Evolutionary conservation across 2,329 filamentous ascomycete genomes (phyloP).

Genomic region (Fusarium anthophilum): DNA sequence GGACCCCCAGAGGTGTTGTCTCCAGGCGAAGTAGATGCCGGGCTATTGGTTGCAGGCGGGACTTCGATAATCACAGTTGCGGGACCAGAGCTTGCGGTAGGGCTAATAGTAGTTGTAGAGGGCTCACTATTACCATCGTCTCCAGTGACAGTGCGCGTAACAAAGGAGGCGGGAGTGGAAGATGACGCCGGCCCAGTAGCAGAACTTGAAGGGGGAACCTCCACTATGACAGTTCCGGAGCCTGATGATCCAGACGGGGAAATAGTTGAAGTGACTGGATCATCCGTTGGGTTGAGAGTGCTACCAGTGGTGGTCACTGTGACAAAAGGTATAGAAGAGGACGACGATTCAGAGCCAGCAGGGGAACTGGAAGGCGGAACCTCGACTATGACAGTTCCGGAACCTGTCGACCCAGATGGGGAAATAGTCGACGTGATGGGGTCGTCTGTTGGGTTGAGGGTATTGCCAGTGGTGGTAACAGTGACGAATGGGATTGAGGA

Average conservation of each 20-base stretch:
- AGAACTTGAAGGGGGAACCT: not conserved
- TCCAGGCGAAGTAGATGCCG: rapidly evolving
- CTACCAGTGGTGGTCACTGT: too few relatives aligned
- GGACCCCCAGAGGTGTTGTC: not conserved
- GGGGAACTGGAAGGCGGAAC: too few relatives aligned
- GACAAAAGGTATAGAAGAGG: too few relatives aligned
- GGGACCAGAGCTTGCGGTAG: not conserved
- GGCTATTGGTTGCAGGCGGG: not conserved
- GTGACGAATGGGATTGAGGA: too few relatives aligned
- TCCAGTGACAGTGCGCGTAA: not conserved
- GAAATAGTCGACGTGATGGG: too few relatives aligned
- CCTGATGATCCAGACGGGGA: not conserved
- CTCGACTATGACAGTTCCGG: too few relatives aligned
- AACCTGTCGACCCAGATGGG: too few relatives aligned
- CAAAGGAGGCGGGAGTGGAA: not conserved
- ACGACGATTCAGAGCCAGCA: too few relatives aligned
- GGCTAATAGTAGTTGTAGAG: not conserved
- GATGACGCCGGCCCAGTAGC: rapidly evolving
- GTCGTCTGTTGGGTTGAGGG: too few relatives aligned
- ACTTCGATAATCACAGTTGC: not conserved
- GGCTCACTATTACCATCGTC: not conserved
- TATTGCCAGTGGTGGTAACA: too few relatives aligned
- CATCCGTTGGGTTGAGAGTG: too few relatives aligned
- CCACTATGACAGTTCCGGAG: not conserved
- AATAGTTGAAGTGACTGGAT: too few relatives aligned